Base-by-base conservation (phyloP, 805 yeast species). In the Yamadazyma insecticola region DNA sequence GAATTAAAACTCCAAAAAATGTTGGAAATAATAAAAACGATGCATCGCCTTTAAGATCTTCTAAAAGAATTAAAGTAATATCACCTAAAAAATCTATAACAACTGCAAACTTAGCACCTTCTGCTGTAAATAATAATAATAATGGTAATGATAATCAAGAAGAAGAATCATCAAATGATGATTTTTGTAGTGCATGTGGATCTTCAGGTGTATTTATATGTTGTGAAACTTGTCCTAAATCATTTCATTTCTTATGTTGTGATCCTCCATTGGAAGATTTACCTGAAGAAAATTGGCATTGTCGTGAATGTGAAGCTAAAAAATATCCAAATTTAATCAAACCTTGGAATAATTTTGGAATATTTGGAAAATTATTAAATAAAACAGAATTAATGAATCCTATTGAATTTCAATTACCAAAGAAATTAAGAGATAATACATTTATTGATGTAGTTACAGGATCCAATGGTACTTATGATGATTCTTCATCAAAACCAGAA, bases 231-330 rank as follows among this genome's bases (percentile, higher is more conserved):
- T 90, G 98, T 56, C 96, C 97, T 0, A 72, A 71, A 46, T 84
- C 96, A 2, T 92, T 90, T 57, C 98, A 90, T 52, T 87, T 92
- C 50, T 68, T 84, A 4, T 90, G 98, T 54, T 74, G 90, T 38
- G 82, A 85, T 47, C 97, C 97, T 3, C 97, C 98, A 0, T 59
- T 81, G 20, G 86, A 81, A 44, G 87, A 81, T 24, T 58, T 86
- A 6, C 97, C 97, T 0, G 94, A 81, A 28, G 96, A 83, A 22
- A 81, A 77, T 39, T 90, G 98, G 98, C 77, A 70, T 43, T 90
- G 98, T 60, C 70, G 72, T 11, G 86, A 82, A 47, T 90, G 98
- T 56, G 44, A 51, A 10, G 68, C 73, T 13, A 70, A 70, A 36
- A 52, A 56, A 25, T 48, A 54, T 29, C 60, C 63, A 3, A 37